A percentile compares a stretch with the other conserved stretches of the same genome.
phyloP scores from a whole-genome alignment of 1,139 yeast species.

The Dujonia santamariae region DNA sequence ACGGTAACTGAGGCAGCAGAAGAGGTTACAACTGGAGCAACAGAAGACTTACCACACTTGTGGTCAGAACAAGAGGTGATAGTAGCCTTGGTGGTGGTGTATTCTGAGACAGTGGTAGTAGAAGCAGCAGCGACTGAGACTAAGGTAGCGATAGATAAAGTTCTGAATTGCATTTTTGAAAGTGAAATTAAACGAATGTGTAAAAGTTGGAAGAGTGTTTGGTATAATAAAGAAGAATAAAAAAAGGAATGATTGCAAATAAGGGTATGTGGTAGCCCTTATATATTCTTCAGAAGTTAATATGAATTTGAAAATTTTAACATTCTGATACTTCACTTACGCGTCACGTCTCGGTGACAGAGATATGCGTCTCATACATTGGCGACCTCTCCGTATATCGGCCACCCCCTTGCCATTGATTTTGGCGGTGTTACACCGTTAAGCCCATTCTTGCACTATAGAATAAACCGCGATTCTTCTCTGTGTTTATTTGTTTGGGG shows the following conservation, averaged over 20 bases:
- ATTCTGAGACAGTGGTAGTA: constrained; percentile 30
- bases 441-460: no score
- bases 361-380: no score
- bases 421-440: background rate
- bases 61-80: constrained; percentile 41
- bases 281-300: background rate
- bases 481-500: background rate
- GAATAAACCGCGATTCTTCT: background rate
- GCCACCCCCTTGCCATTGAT: background rate
- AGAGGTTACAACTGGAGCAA: constrained; percentile 32
- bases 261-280: background rate
- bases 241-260: background rate
- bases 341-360: background rate
- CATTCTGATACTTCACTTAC: background rate
- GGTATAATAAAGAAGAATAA: constrained; percentile 1
- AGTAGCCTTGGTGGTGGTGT: constrained; percentile 35
- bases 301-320: background rate
- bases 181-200: constrained; percentile 9
- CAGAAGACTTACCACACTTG: constrained; percentile 27
- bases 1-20: constrained; percentile 18
- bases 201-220: background rate
- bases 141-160: constrained; percentile 31
- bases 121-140: constrained; percentile 19
- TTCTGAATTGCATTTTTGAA: constrained; percentile 28
- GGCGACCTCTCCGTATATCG: no score